Base-by-base conservation (phyloP, 805 yeast genomes). In the Priceomyces fermenticarens region DNA sequence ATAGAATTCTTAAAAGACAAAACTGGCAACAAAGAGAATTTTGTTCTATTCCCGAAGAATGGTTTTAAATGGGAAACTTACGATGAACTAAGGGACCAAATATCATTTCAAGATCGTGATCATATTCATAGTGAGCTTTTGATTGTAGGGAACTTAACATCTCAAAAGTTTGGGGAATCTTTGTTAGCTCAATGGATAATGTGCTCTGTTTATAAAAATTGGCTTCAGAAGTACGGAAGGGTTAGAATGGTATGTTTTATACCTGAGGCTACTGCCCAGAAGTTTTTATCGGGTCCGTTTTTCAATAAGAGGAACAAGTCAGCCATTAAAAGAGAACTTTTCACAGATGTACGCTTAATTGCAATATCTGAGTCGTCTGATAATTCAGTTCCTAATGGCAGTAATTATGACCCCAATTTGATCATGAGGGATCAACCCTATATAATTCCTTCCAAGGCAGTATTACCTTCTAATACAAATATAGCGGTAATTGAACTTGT, bases 231-330 rank as follows among this genome's bases (percentile, higher is more conserved):
- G 49, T 85, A 74, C 59, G 75, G 95, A 7, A 73, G 84, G 36
- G 90, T 89, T 2, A 72, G 87, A 46, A 78, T 88, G 81, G 63
- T 90, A 16, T 61, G 85, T 11, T 78, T 90, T 80, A 68, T 83
- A 14, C 79, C 81, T 3, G 78, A 81, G 5, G 38, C 66, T 0
- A 79, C 86, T 1, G 71, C 72, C 4, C 51, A 43, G 16, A 60
- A 86, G 57, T 68, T 87, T 28, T 55, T 85, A 35, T 80, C 91
- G 0, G 72, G 72, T 0, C 70, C 79, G 0, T 77, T 77, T 1
- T 70, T 75, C 27, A 49, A 52, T 10, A 66, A 69, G 40, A 71
- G 96, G 45, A 72, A 81, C 38, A 76, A 88, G 44, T 72, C 83
- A 33, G 69, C 93, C 0, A 62, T 85, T 12, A 78, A 84, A 38